These are phyloP conservation scores for Candida anutae DNA, from an alignment of 1,139 yeast genomes.

Conservation along the genomic window DNA sequence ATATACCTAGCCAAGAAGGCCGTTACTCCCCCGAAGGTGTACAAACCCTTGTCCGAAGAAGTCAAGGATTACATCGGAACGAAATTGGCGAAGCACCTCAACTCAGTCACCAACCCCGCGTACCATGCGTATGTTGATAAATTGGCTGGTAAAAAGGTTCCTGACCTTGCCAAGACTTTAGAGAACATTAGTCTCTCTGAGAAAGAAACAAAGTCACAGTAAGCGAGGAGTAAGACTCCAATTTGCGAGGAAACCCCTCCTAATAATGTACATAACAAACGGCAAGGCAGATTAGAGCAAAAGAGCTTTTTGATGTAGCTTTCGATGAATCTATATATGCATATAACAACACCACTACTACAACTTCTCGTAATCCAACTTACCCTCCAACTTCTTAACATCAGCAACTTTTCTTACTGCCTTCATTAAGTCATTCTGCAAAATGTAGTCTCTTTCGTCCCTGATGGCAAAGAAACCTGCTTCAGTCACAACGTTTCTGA, in stretches of 20 bases:
- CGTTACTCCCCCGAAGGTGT: constrained; percentile 36
- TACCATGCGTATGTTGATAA: constrained; percentile 34
- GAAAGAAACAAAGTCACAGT: no score
- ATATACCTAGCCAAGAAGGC: constrained; percentile 50
- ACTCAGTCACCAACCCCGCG: constrained; percentile 31
- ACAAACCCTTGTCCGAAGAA: constrained; percentile 53
- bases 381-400: constrained; percentile 94
- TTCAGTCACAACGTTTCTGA: constrained; percentile 96
- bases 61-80: constrained; percentile 64
- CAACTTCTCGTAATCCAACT: constrained; percentile 86
- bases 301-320: no score
- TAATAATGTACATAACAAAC: no score
- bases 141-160: constrained; percentile 22
- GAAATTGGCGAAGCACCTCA: constrained; percentile 51
- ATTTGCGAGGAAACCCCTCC: no score
- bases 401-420: constrained; percentile 98
- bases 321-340: no score
- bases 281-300: no score
- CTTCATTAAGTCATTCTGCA: constrained; percentile 92
- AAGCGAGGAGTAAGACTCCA: no score
- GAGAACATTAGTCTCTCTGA: no score
- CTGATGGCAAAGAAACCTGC: constrained; percentile 98
- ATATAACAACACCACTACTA: constrained; percentile 20
- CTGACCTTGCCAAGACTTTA: constrained; percentile 26
- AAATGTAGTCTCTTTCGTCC: constrained; percentile 91